Percentiles rank a stretch among this genome's conserved stretches.
Conservation (phyloP, 805 yeast genomes). For the Lipomyces yamadae region DNA sequence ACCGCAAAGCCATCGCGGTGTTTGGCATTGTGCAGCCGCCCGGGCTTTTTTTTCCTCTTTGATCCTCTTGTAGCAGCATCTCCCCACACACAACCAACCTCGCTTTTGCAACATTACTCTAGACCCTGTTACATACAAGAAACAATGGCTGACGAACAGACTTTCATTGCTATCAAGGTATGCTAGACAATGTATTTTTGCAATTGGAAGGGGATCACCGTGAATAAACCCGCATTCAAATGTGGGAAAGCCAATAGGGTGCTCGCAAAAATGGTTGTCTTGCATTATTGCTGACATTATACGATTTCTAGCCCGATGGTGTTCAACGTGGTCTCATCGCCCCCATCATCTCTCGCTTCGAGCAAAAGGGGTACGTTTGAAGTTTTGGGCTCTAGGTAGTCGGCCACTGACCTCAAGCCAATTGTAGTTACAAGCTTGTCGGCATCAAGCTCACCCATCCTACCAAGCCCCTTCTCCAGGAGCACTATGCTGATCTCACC, state of each 20-base stretch:
- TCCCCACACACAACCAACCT: background rate
- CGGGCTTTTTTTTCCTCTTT: background rate
- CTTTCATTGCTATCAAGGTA: conserved; percentile 50
- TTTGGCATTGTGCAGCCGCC: background rate
- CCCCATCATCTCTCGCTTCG: conserved; percentile 89
- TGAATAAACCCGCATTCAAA: background rate
- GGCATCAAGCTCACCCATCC: conserved; percentile 92
- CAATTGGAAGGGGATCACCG: background rate
- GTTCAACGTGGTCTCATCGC: conserved; percentile 98
- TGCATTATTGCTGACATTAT: conserved; percentile 19
- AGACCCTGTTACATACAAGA: background rate
- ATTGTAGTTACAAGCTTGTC: conserved; percentile 80
- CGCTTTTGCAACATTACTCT: background rate
- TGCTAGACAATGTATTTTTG: conserved; percentile 22
- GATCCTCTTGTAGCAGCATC: background rate
- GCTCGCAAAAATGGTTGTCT: too few relatives aligned
- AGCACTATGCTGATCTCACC: conserved; percentile 95
- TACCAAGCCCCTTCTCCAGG: conserved; percentile 81
- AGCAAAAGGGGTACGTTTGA: conserved; percentile 66
- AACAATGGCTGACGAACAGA: conserved; percentile 40
- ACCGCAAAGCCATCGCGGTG: too few relatives aligned
- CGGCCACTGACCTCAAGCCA: background rate
- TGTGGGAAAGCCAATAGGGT: background rate
- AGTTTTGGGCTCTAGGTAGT: background rate
- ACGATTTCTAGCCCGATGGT: conserved; percentile 80